Evolutionary conservation across 1,284 basidiomycete genomes (phyloP), one percentile per base, ranked within the genome.

Genomic region (Gymnopus androsaceus): DNA sequence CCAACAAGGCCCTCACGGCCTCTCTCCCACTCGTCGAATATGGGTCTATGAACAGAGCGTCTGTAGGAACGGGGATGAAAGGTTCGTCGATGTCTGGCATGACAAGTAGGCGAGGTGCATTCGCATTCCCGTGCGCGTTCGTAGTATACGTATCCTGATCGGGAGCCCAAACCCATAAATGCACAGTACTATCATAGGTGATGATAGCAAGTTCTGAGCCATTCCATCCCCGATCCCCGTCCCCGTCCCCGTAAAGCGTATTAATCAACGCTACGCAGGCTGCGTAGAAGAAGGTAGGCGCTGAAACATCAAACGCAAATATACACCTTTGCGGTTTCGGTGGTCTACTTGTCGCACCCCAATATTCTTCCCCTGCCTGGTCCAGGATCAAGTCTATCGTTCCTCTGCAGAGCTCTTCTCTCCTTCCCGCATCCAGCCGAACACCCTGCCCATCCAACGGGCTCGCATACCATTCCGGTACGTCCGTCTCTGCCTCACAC

Each of bases 51-150:
- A 98, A 90, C 44, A 97, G 78, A 1, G 89, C 90, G 11, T 80
- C 76, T n/a, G n/a, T n/a, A 33, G 77, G 79, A 33, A 95, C 73
- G 0, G 97, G 97, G 2, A 93, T 74, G 70, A 96, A 99, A 27
- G 95, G 87, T 63, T 99, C 97, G 23, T 95, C 85, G 33, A 98
- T 75, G 67, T 99, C 97, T 0, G 91, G 78, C 5, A 98, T 84
- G 40, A 99, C 84, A 38, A 96, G 78, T 80, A 97, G 91, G 51
- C 85, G 81, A 1, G n/a, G 17, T n/a, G 46, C n/a, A n/a, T n/a
- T n/a, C n/a, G n/a, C n/a, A n/a, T n/a, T n/a, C n/a, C n/a, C n/a
- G n/a, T n/a, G n/a, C n/a, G n/a, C n/a, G n/a, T n/a, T n/a, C n/a
- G n/a, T n/a, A n/a, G n/a, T n/a, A n/a, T n/a, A n/a, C n/a, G n/a